phyloP scores from a whole-genome alignment of 176 grass and related monocot species.

The Poa pratensis region DNA sequence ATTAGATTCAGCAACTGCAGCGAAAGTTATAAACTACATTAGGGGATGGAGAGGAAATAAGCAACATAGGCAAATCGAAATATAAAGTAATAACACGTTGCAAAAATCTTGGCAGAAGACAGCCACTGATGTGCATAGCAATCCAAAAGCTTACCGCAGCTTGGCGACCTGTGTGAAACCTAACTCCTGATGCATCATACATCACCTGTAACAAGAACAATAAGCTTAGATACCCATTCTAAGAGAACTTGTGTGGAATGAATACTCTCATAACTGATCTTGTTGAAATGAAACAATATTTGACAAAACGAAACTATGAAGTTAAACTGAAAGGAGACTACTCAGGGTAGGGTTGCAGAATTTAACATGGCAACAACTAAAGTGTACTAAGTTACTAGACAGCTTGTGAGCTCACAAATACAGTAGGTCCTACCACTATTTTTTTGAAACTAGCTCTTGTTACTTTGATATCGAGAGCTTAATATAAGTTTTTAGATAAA shows the following conservation, averaged over 20 bases:
- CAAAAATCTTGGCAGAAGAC: not conserved
- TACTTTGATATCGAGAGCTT: conserved; percentile 11
- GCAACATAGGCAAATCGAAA: not conserved
- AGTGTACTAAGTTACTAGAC: not conserved
- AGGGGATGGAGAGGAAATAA: conserved; percentile 30
- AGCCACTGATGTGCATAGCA: not conserved
- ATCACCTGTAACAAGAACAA: conserved; percentile 68
- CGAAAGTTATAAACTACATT: conserved; percentile 20
- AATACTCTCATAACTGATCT: conserved; percentile 34
- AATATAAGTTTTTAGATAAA: not conserved
- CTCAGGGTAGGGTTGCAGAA: not conserved
- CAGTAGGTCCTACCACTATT: not conserved
- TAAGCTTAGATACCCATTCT: conserved; percentile 19
- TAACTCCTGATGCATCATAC: conserved; percentile 98
- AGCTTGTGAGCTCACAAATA: conserved; percentile 8
- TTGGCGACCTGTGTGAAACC: conserved; percentile 94
- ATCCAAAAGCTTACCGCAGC: conserved; percentile 74
- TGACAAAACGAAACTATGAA: conserved; percentile 22
- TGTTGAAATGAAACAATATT: not conserved
- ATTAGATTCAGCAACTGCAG: conserved; percentile 97
- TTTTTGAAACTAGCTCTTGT: not conserved
- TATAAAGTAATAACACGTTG: not conserved
- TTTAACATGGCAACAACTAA: conserved; percentile 3
- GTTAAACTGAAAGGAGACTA: not conserved
- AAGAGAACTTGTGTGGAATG: not conserved